phyloP scores from a whole-genome alignment of 2,329 filamentous ascomycete genomes.

The Cladosporium sp. region DNA sequence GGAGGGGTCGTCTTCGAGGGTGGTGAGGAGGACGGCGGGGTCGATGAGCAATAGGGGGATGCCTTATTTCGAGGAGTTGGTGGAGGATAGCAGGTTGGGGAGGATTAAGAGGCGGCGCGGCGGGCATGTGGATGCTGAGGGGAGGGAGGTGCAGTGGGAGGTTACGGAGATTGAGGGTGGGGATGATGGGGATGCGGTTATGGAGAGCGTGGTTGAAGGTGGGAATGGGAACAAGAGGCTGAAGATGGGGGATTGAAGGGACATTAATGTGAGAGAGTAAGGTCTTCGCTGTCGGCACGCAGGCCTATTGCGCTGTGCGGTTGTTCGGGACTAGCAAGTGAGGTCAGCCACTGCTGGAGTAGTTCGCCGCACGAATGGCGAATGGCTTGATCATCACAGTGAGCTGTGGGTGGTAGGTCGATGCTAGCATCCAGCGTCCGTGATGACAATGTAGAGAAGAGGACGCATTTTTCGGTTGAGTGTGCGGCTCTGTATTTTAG shows the following conservation, averaged over 20 bases:
- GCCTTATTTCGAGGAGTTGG: slow-evolving; percentile 83
- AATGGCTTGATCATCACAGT: background rate
- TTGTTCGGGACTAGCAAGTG: background rate
- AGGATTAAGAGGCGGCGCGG: slow-evolving; percentile 65
- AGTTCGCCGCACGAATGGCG: background rate
- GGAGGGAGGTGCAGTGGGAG: slow-evolving; percentile 78
- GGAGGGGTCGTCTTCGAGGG: background rate
- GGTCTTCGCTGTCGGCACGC: background rate
- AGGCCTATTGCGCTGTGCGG: background rate
- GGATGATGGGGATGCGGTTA: slow-evolving; percentile 21
- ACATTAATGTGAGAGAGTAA: background rate
- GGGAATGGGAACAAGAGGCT: slow-evolving; percentile 27
- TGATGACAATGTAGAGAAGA: background rate
- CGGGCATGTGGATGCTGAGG: slow-evolving; percentile 63
- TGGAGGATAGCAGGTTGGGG: slow-evolving; percentile 73
- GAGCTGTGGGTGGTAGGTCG: background rate
- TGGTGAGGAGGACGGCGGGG: background rate
- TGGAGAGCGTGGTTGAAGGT: slow-evolving; percentile 1
- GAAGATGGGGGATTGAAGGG: slow-evolving; percentile 22
- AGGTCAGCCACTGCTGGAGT: background rate
- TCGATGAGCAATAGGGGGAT: slow-evolving; percentile 55
- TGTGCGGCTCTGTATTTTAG: background rate
- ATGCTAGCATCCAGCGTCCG: background rate
- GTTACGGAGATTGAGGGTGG: slow-evolving; percentile 64
- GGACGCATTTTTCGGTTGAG: background rate